Base-by-base conservation (phyloP, 768 basidiomycete species). In the Lactarius deliciosus region DNA sequence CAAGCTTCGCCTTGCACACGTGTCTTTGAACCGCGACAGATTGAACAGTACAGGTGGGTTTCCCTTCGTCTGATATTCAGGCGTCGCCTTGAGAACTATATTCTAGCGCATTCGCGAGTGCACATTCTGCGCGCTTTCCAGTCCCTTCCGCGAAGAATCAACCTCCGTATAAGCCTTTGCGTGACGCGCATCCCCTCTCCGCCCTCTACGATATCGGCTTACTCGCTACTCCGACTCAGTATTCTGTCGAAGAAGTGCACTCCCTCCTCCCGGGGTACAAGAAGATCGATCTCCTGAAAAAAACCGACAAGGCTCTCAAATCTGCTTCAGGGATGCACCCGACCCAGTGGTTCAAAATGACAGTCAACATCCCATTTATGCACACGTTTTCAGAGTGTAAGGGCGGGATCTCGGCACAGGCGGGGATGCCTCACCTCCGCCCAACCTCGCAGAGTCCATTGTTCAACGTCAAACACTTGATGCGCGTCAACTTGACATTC, bases 31-130 rank as follows among this genome's bases (percentile, higher is more conserved):
- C 70, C 91, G 34, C 74, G 83, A 40, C 92, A 94, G 68, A 75
- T 78, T 47, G 92, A 94, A 72, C 81, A 81, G 61, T 88, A 81
- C 75, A 81, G 88, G 91, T 91, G 71, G 40, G 83, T 73, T 53
- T 61, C 34, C 32, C 28, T 56, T 68, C 25, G 25, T 58, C 22
- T 40, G 32, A 50, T 64, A 5, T 57, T 50, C 20, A 5, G 36
- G 13, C 9, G 43, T n/a, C 4, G 20, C 16, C 30, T 16, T 43
- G 28, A 5, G 57, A 34, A 4, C 22, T 34, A 9, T 15, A 13
- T 32, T 43, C 28, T 60, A 79, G 75, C 20, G 72, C 76, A 9
- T 76, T 80, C n/a, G 78, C 80, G 20, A 61, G 75, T 20, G 75
- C 79, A 32, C 85, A 82, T 68, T 71, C 78, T 3, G 58, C 79